phyloP scores from a whole-genome alignment of 2,329 filamentous ascomycete species.

The Thielaviopsis euricoi region DNA sequence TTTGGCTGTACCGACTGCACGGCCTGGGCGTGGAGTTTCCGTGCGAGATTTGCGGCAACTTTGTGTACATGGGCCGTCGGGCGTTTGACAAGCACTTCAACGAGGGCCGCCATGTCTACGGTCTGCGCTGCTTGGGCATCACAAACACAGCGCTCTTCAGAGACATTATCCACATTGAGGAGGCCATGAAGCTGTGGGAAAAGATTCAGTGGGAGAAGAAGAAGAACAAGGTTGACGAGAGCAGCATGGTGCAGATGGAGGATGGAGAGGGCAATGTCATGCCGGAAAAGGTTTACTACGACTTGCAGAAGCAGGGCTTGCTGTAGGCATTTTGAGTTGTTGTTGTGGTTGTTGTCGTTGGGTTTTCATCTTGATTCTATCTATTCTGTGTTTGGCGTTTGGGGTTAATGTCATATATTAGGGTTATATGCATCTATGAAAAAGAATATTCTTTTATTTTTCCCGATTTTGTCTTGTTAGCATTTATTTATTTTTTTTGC shows the following conservation, averaged over 20 bases:
- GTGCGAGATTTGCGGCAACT: constrained; percentile 95
- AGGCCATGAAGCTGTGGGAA: constrained; percentile 78
- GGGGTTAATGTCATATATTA: constrained; percentile 5
- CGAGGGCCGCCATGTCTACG: constrained; percentile 82
- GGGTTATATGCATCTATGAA: not conserved
- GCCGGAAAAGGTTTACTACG: constrained; percentile 96
- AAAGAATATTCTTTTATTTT: not conserved
- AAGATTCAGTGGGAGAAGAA: constrained; percentile 81
- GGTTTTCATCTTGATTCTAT: not conserved
- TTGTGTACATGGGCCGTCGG: constrained; percentile 92
- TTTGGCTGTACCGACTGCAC: constrained; percentile 96
- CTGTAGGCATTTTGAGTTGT: constrained; percentile 30
- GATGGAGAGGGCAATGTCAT: constrained; percentile 95
- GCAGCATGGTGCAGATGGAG: constrained; percentile 94
- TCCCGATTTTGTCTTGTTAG: not conserved
- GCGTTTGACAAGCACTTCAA: constrained; percentile 99
- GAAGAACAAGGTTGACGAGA: constrained; percentile 56
- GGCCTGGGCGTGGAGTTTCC: constrained; percentile 87
- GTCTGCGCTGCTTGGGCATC: constrained; percentile 84
- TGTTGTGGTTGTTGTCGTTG: not conserved
- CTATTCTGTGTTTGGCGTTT: not conserved
- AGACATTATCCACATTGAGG: constrained; percentile 83
- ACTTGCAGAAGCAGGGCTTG: constrained; percentile 83
- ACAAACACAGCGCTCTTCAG: constrained; percentile 81
- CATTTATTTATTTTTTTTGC: not conserved